Evolutionary conservation across 441 rosid genomes (phyloP).

Genomic region (Cnidoscolus chayamansa): DNA sequence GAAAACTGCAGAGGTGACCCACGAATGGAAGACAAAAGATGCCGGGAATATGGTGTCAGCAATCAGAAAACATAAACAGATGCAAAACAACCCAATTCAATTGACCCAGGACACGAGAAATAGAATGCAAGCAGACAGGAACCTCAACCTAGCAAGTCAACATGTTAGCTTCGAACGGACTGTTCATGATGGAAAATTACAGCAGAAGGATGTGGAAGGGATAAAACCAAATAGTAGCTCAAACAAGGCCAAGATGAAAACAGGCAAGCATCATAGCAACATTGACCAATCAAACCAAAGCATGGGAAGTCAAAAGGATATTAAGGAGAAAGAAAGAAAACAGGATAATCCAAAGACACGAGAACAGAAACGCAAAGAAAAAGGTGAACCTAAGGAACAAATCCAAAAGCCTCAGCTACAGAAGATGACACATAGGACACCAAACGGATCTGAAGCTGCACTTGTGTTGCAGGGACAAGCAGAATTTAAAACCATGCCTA

Average conservation of each 20-base stretch:
- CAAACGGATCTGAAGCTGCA: slow-evolving; percentile 31
- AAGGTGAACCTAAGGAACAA: slow-evolving; percentile 28
- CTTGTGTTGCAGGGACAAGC: slow-evolving; percentile 23
- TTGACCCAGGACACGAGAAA: slow-evolving; percentile 24
- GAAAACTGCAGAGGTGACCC: slow-evolving; percentile 28
- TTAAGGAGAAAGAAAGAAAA: slow-evolving; percentile 34
- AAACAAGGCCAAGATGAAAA: slow-evolving; percentile 25
- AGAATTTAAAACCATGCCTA: slow-evolving; percentile 28
- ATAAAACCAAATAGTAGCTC: slow-evolving; percentile 28
- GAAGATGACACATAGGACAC: slow-evolving; percentile 19
- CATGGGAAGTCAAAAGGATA: slow-evolving; percentile 32
- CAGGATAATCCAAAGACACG: slow-evolving; percentile 29
- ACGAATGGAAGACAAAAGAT: slow-evolving; percentile 29
- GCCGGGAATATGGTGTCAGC: slow-evolving; percentile 21
- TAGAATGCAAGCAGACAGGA: slow-evolving; percentile 30
- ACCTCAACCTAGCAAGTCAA: slow-evolving; percentile 19
- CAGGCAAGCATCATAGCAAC: slow-evolving; percentile 32
- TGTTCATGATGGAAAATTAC: slow-evolving; percentile 30
- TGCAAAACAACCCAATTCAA: slow-evolving; percentile 31
- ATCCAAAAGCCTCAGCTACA: slow-evolving; percentile 38
- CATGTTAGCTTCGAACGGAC: slow-evolving; percentile 31
- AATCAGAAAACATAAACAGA: slow-evolving; percentile 29
- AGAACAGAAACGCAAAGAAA: slow-evolving; percentile 38
- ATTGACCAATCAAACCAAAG: slow-evolving; percentile 18
- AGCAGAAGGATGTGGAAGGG: slow-evolving; percentile 32